These are phyloP conservation scores for Boletus rufocinnamomeus DNA, from an alignment of 768 basidiomycete species.

Conservation along the genomic window DNA sequence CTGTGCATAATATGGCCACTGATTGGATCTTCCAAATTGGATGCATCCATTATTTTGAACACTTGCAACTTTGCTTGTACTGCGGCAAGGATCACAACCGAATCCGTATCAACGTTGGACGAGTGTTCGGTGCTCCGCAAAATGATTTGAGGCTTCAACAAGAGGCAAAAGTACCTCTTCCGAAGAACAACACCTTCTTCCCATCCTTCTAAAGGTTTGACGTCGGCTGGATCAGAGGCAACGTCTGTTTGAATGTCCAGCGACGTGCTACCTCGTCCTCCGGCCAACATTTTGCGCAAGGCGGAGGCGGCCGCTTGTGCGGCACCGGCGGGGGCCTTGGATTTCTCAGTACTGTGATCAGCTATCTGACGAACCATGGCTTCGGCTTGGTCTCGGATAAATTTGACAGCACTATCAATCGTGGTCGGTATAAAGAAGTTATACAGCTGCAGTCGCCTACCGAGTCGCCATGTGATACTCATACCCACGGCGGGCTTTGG, in stretches of 20 bases:
- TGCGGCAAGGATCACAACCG: conserved; percentile 74
- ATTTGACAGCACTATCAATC: conserved; percentile 69
- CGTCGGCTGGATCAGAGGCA: conserved; percentile 35
- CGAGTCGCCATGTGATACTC: conserved; percentile 89
- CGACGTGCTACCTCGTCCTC: conserved; percentile 50
- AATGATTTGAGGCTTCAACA: conserved; percentile 90
- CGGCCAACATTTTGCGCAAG: conserved; percentile 62
- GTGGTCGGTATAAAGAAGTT: conserved; percentile 10
- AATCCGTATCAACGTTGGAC: conserved; percentile 39
- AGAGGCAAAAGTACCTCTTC: conserved; percentile 79
- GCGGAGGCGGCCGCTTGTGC: conserved; percentile 70
- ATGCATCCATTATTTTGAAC: conserved; percentile 78
- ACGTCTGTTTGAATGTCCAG: conserved; percentile 39
- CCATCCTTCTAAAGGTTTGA: conserved; percentile 72
- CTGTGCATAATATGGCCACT: conserved; percentile 85
- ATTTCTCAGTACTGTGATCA: conserved; percentile 27
- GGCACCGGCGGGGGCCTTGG: conserved; percentile 39
- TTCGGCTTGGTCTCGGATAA: conserved; percentile 81
- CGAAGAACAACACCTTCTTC: conserved; percentile 65
- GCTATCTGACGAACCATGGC: conserved; percentile 27
- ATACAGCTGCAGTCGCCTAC: conserved; percentile 41
- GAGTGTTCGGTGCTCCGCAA: conserved; percentile 58
- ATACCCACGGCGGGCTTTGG: conserved; percentile 68
- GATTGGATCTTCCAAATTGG: conserved; percentile 78
- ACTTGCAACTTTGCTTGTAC: conserved; percentile 77